These are phyloP conservation scores for Solanum verrucosum DNA, from an alignment of 257 asterid genomes.

Conservation along the genomic window DNA sequence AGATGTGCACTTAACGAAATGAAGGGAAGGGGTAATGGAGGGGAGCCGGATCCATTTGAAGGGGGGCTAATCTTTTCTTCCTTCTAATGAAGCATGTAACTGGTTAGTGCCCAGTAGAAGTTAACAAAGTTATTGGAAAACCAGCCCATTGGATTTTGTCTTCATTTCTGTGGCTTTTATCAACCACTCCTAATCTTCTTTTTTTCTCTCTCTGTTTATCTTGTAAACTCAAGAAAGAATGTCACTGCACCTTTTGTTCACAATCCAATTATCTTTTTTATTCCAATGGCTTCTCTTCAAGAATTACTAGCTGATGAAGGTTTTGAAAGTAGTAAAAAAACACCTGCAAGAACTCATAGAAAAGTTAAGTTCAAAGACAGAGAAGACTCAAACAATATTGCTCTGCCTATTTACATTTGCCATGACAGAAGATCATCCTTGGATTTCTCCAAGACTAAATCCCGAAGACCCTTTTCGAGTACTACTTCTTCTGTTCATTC, in stretches of 20 bases:
- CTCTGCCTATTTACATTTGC: conserved; percentile 65
- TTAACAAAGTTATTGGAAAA: conserved; percentile 1
- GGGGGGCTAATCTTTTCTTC: background rate
- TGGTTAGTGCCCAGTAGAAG: background rate
- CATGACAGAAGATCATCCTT: conserved; percentile 44
- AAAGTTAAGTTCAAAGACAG: conserved; percentile 44
- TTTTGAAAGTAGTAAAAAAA: conserved; percentile 19
- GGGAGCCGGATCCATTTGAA: background rate
- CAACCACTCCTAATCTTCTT: background rate
- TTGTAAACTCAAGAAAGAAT: conserved; percentile 9
- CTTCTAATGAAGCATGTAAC: background rate
- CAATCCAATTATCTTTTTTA: background rate
- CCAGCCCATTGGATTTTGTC: conserved; percentile 20
- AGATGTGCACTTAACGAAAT: too few species aligned
- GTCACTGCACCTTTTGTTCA: conserved; percentile 19
- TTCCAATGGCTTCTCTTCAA: conserved; percentile 59
- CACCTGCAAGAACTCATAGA: conserved; percentile 17
- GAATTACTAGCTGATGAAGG: conserved; percentile 61
- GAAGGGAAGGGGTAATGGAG: too few species aligned
- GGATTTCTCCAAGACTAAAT: conserved; percentile 21
- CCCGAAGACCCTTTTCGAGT: conserved; percentile 23
- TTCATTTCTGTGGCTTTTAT: conserved; percentile 12
- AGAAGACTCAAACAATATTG: conserved; percentile 25
- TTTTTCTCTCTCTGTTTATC: conserved; percentile 8
- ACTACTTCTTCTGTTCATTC: conserved; percentile 28